Base-by-base conservation (phyloP, 2,329 filamentous ascomycete species). In the Aspergillus awamori region DNA sequence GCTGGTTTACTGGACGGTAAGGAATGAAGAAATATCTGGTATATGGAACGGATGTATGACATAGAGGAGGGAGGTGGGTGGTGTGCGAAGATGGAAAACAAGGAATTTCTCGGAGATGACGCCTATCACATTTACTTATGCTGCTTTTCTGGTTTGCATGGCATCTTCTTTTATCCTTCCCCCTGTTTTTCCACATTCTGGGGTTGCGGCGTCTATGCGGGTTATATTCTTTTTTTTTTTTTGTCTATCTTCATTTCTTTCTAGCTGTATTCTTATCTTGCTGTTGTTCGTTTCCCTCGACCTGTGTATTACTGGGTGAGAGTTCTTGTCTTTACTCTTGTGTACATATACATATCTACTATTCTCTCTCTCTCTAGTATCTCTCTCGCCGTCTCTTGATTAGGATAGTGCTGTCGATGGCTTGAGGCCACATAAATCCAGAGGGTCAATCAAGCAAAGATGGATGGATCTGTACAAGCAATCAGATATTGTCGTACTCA, bases 1-100 rank as follows among this genome's bases (percentile, higher is more conserved):
- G 74, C 63, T 78, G 77, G 76, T 62, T 78, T 58, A 76, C 72
- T 24, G 74, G 76, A 30, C 73, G 75, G 65, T 78, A 70, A 65
- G 36, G 7, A 7, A 13, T 7, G 13, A 24, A 20, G 30, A 20
- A 17, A 11, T 4, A 8, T 30, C 11, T 20, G 17, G 28, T 39
- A 57, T 41, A 43, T n/a, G 15, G 17, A 52, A 60, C 38, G 57
- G 24, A 47, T 43, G 55, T 36, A 17, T 38, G 26, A 22, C 33
- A 36, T 15, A 22, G 41, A 13, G 39, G 39, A 43, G 39, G 38
- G 38, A 54, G 53, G 36, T 11, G 28, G 28, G 26, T 28, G 26
- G 33, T 36, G 33, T 13, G 33, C 5, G 33, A 36, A 11, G 33
- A 36, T 36, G 55, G 55, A 41, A 49, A 43, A 22, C 24, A 24